A percentile compares a stretch with the other conserved stretches of the same genome.
Conservation (phyloP, 2,329 filamentous ascomycete species). For the Diaporthe aspalathi region DNA sequence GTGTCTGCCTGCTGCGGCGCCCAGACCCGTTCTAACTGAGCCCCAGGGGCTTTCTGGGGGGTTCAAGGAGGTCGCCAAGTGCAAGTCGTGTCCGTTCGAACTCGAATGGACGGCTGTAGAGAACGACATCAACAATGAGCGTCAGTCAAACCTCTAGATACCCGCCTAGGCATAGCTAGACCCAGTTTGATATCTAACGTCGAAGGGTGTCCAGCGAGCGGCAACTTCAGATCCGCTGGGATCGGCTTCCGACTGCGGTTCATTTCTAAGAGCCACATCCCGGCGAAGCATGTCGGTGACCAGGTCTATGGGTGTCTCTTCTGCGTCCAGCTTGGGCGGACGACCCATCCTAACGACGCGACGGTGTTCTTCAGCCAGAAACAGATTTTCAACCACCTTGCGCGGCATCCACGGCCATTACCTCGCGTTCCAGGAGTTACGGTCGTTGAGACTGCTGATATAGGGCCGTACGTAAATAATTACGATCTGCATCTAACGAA, state of each 20-base stretch:
- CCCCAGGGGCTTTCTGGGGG: constrained; percentile 47
- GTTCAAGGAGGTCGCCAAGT: constrained; percentile 60
- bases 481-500: constrained; percentile 64
- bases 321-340: constrained; percentile 62
- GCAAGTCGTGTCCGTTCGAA: constrained; percentile 64
- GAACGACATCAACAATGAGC: constrained; percentile 59
- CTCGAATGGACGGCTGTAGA: constrained; percentile 65
- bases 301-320: constrained; percentile 67
- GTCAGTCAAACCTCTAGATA: background rate
- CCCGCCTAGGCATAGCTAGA: background rate
- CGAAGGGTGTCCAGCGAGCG: constrained; percentile 50
- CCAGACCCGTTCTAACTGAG: background rate
- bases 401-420: constrained; percentile 64
- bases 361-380: constrained; percentile 67
- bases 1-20: background rate
- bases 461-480: constrained; percentile 59
- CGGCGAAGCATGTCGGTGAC: constrained; percentile 62
- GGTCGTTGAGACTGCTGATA: constrained; percentile 57
- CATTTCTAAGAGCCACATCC: constrained; percentile 66
- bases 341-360: constrained; percentile 64
- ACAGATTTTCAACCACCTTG: constrained; percentile 64
- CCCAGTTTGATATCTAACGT: background rate
- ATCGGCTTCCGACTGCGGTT: constrained; percentile 66
- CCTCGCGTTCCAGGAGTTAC: constrained; percentile 61
- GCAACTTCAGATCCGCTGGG: constrained; percentile 58